Evolutionary conservation across 139 green algal genomes (phyloP).

Genomic region (Volvox reticuliferus): DNA sequence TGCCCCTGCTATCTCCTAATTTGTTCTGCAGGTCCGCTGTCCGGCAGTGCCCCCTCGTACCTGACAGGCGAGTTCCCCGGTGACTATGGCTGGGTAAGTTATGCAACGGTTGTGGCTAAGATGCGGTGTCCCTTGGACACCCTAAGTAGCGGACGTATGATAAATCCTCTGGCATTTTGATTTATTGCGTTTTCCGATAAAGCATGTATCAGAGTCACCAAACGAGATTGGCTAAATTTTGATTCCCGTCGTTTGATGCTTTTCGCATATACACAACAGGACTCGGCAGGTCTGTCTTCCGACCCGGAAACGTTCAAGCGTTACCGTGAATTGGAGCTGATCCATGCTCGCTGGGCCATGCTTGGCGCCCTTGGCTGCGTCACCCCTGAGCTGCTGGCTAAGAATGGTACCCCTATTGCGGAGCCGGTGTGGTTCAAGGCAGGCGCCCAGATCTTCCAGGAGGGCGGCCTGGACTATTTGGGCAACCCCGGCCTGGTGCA

Average conservation of each 20-base stretch:
- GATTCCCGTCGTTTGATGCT: no score
- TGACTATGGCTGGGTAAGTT: conserved; percentile 91
- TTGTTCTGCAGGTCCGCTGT: conserved; percentile 10
- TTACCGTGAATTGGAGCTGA: conserved; percentile 86
- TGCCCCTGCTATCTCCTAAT: background rate
- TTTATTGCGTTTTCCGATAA: no score
- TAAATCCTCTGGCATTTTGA: no score
- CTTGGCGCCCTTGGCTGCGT: conserved; percentile 89
- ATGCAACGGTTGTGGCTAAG: background rate
- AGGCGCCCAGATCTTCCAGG: conserved; percentile 89
- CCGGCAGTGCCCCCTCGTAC: conserved; percentile 61
- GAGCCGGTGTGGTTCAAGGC: conserved; percentile 95
- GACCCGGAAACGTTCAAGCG: conserved; percentile 84
- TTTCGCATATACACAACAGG: no score
- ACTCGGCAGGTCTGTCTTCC: conserved; percentile 93
- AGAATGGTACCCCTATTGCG: conserved; percentile 65
- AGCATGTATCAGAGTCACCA: no score
- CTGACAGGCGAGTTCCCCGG: conserved; percentile 90
- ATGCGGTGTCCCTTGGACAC: background rate
- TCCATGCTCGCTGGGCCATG: conserved; percentile 98
- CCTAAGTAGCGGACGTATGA: no score
- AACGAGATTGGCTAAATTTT: no score
- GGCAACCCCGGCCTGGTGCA: conserved; percentile 82
- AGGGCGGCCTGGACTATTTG: conserved; percentile 87
- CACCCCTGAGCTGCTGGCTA: conserved; percentile 67